These are phyloP conservation scores for Brassica nigra DNA, from an alignment of 345 rosid genomes.

Conservation along the genomic window DNA sequence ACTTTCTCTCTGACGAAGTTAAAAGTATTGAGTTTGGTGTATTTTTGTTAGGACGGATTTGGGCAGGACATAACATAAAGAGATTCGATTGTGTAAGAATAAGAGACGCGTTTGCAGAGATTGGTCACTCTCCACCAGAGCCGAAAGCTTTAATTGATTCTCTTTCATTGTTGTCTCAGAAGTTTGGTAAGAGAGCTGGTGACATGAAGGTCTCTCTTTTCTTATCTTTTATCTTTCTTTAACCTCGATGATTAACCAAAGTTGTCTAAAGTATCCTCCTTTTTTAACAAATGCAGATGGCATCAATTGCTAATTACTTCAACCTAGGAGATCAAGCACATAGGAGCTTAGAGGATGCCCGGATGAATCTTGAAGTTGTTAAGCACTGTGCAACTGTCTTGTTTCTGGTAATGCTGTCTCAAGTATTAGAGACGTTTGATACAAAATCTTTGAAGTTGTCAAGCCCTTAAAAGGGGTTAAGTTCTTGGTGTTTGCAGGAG, in stretches of 20 bases:
- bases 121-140: slow-evolving; percentile 64
- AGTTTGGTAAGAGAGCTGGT: slow-evolving; percentile 90
- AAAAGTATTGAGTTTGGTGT: slow-evolving; percentile 11
- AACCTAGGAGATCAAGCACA: slow-evolving; percentile 77
- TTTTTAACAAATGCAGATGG: slow-evolving; percentile 59
- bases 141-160: slow-evolving; percentile 80
- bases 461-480: not conserved
- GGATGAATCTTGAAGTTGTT: slow-evolving; percentile 89
- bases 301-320: slow-evolving; percentile 80
- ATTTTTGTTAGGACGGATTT: slow-evolving; percentile 61
- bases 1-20: not conserved
- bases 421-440: not conserved
- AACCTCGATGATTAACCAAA: not conserved
- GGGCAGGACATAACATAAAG: slow-evolving; percentile 93
- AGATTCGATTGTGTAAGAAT: slow-evolving; percentile 80
- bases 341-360: slow-evolving; percentile 89
- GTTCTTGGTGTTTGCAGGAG: slow-evolving; percentile 44
- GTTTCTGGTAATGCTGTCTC: slow-evolving; percentile 61
- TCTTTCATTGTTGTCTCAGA: slow-evolving; percentile 66
- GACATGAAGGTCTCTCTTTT: slow-evolving; percentile 69
- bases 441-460: not conserved
- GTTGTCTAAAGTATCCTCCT: not conserved
- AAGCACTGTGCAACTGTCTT: slow-evolving; percentile 88
- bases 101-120: slow-evolving; percentile 67
- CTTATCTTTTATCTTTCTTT: not conserved